Evolutionary conservation across 192 early-diverging fungal species (phyloP), one percentile per base, ranked within the genome.

Genomic region (Coemansia sp.): DNA sequence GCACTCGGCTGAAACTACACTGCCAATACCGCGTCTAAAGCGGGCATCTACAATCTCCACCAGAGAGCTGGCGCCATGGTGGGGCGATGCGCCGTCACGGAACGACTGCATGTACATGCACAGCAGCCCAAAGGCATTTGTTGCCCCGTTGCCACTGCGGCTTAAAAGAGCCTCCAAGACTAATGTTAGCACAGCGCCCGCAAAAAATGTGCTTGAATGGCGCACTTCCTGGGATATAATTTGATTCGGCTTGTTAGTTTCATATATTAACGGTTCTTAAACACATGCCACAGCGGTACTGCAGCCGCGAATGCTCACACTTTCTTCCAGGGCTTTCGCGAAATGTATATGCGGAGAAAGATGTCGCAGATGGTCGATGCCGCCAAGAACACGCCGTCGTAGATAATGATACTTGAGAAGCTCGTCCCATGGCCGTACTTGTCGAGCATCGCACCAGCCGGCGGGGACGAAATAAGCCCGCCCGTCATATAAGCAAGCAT

Each of bases 201-300:
- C 3, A 29, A 7, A 51, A 22, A 34, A 19, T n/a, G 32, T 12
- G 48, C 30, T 50, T 43, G 64, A 59, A 23, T 67, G 64, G 64
- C 50, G 51, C 15, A 50, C 56, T 4, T 67, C 57, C 2, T 67
- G 64, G 64, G 64, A 67, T 55, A 52, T 67, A 2, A 67, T 39
- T 39, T 39, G 17, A 17, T 39, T 38, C 28, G 4, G 2, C 15
- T 38, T 15, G 9, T 35, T 35, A 14, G 9, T 35, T 35, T 20
- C 19, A 39, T 39, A 3, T 2, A 39, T 39, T 39, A 15, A 8
- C 19, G n/a, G n/a, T n/a, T n/a, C n/a, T n/a, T n/a, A n/a, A n/a
- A n/a, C n/a, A n/a, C n/a, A n/a, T n/a, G n/a, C n/a, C n/a, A n/a
- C n/a, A n/a, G n/a, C n/a, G n/a, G n/a, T n/a, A n/a, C n/a, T n/a